Conservation (phyloP, 805 yeast species). For the Kluyveromyces aestuarii region DNA sequence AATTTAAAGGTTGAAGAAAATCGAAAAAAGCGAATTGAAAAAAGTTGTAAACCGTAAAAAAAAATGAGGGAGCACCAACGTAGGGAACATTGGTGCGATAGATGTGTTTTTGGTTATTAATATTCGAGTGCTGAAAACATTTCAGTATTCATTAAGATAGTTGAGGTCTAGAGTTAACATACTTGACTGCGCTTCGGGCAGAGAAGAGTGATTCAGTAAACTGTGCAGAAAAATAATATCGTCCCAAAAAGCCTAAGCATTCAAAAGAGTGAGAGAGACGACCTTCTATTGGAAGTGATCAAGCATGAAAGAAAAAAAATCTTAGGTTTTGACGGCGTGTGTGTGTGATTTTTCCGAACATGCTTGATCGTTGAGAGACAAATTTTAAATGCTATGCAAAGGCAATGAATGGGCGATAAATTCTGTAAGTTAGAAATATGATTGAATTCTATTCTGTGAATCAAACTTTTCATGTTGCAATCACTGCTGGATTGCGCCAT, state of each 20-base stretch:
- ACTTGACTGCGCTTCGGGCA: conserved; percentile 31
- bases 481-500: conserved; percentile 41
- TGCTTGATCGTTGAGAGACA: too few species aligned
- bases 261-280: neutral
- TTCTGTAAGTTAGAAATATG: neutral
- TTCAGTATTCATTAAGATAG: conserved; percentile 11
- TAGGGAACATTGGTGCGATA: neutral
- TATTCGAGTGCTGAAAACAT: conserved; percentile 4
- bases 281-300: too few species aligned
- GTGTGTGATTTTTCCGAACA: too few species aligned
- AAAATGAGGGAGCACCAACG: neutral
- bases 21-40: neutral
- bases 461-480: conserved; percentile 16
- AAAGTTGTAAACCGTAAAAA: neutral
- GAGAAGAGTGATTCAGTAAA: conserved; percentile 7
- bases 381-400: too few species aligned
- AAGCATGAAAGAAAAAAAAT: too few species aligned
- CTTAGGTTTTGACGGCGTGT: too few species aligned
- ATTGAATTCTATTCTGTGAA: neutral
- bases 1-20: neutral
- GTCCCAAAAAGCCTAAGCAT: neutral
- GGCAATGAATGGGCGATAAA: too few species aligned
- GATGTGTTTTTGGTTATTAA: neutral
- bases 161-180: conserved; percentile 19
- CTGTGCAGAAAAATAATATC: neutral